Percentiles rank a stretch among this genome's conserved stretches.
phyloP scores from a whole-genome alignment of 805 yeast species.

The Candida arabinofermentans region DNA sequence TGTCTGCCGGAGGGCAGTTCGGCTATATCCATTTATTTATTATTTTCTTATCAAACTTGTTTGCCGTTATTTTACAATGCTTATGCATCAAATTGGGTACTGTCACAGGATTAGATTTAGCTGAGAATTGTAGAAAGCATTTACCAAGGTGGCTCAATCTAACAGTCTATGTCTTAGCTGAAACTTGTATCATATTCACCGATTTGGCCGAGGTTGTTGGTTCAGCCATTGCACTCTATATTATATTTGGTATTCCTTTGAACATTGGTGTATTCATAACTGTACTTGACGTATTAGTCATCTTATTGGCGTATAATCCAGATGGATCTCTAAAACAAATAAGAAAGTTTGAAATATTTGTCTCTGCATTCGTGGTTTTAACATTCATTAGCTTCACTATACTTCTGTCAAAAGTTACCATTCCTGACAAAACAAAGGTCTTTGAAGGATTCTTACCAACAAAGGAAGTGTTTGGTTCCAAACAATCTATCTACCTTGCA shows the following conservation, averaged over 20 bases:
- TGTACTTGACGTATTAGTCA: slow-evolving; percentile 73
- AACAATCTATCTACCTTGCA: slow-evolving; percentile 67
- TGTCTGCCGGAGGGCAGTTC: slow-evolving; percentile 80
- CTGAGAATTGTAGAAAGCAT: slow-evolving; percentile 74
- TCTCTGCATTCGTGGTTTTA: slow-evolving; percentile 61
- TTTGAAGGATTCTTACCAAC: slow-evolving; percentile 67
- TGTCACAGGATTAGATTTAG: slow-evolving; percentile 84
- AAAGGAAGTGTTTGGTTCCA: slow-evolving; percentile 49
- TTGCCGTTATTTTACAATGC: slow-evolving; percentile 80
- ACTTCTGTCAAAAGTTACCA: slow-evolving; percentile 57
- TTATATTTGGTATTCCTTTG: slow-evolving; percentile 71
- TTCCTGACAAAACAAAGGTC: slow-evolving; percentile 50
- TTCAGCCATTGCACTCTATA: slow-evolving; percentile 80
- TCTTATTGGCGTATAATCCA: slow-evolving; percentile 73
- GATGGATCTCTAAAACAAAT: slow-evolving; percentile 74
- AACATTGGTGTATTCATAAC: slow-evolving; percentile 74
- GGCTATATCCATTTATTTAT: slow-evolving; percentile 70
- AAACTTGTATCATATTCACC: slow-evolving; percentile 85
- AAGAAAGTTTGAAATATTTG: slow-evolving; percentile 73
- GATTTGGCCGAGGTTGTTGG: slow-evolving; percentile 95
- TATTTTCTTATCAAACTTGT: slow-evolving; percentile 70
- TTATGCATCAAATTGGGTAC: slow-evolving; percentile 84
- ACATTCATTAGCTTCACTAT: slow-evolving; percentile 75
- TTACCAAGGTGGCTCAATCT: slow-evolving; percentile 66
- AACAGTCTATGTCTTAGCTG: slow-evolving; percentile 66